Conservation (phyloP, 176 grass and related monocot species). For the Metroxylon sagu region DNA sequence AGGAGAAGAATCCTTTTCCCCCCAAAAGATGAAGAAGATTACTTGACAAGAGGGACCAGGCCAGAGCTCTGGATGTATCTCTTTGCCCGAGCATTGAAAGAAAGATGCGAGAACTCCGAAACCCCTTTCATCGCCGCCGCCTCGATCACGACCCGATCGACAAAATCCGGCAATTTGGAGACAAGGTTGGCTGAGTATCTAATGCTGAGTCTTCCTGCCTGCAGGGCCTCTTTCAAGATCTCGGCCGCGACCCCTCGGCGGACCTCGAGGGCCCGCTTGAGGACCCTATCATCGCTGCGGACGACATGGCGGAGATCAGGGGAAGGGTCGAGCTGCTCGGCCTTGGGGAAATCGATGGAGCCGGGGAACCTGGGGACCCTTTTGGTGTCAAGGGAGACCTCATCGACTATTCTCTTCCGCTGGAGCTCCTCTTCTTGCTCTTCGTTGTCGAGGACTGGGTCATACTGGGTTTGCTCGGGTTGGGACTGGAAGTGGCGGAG, state of each 20-base stretch:
- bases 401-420: constrained; percentile 41
- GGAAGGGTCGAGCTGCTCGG: not conserved
- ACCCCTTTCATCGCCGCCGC: constrained; percentile 44
- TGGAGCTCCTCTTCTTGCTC: constrained; percentile 18
- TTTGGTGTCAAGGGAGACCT: constrained; percentile 52
- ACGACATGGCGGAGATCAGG: not conserved
- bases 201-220: constrained; percentile 49
- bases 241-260: constrained; percentile 57
- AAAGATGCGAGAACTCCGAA: constrained; percentile 62
- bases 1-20: not conserved
- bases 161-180: constrained; percentile 37
- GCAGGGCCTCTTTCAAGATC: constrained; percentile 39
- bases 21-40: constrained; percentile 12
- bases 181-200: constrained; percentile 70
- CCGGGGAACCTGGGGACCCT: constrained; percentile 63
- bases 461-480: not conserved
- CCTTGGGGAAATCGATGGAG: constrained; percentile 35
- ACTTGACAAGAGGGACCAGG: constrained; percentile 79
- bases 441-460: not conserved
- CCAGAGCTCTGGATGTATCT: constrained; percentile 49
- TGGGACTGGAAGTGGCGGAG: constrained; percentile 14
- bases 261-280: constrained; percentile 64
- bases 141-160: constrained; percentile 67
- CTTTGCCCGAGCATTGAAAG: constrained; percentile 75
- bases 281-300: constrained; percentile 27